Conservation (phyloP, 2,329 filamentous ascomycete species). For the Pseudogymnoascus sp. region DNA sequence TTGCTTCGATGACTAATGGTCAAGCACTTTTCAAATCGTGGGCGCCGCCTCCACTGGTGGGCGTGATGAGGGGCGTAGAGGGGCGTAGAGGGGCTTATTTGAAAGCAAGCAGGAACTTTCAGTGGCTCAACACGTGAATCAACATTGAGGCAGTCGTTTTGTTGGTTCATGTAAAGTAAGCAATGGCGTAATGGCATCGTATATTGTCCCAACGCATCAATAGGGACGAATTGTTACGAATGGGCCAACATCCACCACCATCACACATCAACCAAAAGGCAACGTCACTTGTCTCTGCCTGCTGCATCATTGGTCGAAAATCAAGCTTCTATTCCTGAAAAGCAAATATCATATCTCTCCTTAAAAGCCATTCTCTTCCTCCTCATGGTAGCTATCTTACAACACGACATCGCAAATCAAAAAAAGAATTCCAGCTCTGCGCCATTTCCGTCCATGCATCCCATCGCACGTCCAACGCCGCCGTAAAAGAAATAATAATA, state of each 20-base stretch:
- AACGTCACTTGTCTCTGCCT: neutral
- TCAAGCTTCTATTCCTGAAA: slow-evolving; percentile 8
- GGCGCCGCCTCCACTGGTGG: neutral
- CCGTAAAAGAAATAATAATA: neutral
- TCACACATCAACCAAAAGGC: neutral
- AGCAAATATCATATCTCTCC: slow-evolving; percentile 1
- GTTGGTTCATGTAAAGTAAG: neutral
- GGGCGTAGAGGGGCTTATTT: neutral
- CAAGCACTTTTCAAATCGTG: neutral
- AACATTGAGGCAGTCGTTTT: neutral
- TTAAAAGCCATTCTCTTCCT: slow-evolving; percentile 5
- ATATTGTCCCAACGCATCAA: neutral
- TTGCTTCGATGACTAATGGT: neutral
- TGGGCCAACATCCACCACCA: neutral
- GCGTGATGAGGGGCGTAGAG: neutral
- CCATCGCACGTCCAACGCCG: slow-evolving; percentile 7
- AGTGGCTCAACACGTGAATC: neutral
- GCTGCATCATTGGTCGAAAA: neutral
- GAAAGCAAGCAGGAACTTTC: neutral
- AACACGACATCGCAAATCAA: slow-evolving; percentile 4
- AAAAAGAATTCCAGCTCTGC: slow-evolving; percentile 1
- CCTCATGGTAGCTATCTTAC: slow-evolving; percentile 2
- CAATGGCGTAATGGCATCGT: neutral
- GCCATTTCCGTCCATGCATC: slow-evolving; percentile 7
- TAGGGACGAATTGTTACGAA: neutral